Percentiles rank a stretch among this genome's conserved stretches.
These are phyloP conservation scores for Scheffersomyces coipomensis DNA, from an alignment of 805 yeast genomes.

Conservation along the genomic window DNA sequence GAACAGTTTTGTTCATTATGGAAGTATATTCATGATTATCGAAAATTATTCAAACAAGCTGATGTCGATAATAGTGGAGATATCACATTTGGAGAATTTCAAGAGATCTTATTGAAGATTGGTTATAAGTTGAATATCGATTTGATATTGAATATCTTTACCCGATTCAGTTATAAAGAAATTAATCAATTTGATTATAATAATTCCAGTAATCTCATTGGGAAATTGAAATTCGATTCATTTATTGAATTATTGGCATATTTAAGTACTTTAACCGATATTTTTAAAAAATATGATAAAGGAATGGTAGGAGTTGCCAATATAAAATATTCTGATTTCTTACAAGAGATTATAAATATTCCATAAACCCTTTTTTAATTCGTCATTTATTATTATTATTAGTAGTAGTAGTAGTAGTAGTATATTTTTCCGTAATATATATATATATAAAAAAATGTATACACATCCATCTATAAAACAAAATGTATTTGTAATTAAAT, in stretches of 20 bases:
- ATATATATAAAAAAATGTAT: neutral
- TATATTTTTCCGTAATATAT: neutral
- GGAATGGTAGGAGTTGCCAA: constrained; percentile 74
- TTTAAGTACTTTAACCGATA: constrained; percentile 72
- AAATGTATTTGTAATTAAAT: constrained; percentile 41
- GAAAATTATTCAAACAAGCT: constrained; percentile 58
- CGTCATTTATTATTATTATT: no score
- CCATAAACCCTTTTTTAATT: no score
- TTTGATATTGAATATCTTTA: constrained; percentile 57
- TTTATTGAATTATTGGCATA: constrained; percentile 81
- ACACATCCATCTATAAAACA: neutral
- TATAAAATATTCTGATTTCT: constrained; percentile 63
- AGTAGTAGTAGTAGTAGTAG: neutral
- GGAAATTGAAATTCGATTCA: constrained; percentile 67
- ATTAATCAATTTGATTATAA: constrained; percentile 17
- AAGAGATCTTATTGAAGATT: constrained; percentile 58
- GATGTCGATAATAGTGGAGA: constrained; percentile 59
- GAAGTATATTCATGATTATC: constrained; percentile 68
- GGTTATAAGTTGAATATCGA: constrained; percentile 62
- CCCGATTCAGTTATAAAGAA: constrained; percentile 47
- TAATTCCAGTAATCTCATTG: constrained; percentile 23
- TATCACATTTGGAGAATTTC: constrained; percentile 66
- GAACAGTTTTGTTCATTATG: constrained; percentile 67
- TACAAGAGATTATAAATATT: constrained; percentile 14
- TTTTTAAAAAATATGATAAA: constrained; percentile 72